Evolutionary conservation across 208 protist genomes (phyloP).

Genomic region (Borovskyia barvae): DNA sequence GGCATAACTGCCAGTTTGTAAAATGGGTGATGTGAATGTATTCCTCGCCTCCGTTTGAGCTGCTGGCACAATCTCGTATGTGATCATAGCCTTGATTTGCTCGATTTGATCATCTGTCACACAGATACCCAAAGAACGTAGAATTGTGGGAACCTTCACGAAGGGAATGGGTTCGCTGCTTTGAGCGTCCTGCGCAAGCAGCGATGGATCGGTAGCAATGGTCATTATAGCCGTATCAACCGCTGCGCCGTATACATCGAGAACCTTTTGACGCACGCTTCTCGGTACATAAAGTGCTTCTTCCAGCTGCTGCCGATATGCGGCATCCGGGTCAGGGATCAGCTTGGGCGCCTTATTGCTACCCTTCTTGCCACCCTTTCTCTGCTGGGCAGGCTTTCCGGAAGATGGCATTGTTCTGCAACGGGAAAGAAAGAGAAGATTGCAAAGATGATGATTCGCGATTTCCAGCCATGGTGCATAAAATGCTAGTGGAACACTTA

Average conservation of each 20-base stretch:
- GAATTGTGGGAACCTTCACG: conserved; percentile 39
- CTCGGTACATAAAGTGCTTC: conserved; percentile 49
- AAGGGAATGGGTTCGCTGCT: conserved; percentile 12
- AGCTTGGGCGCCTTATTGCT: conserved; percentile 27
- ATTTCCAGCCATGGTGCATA: neutral
- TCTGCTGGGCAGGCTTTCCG: conserved; percentile 10
- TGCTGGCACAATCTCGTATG: neutral
- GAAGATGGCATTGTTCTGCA: conserved; percentile 13
- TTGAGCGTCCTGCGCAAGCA: neutral
- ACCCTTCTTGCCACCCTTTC: conserved; percentile 30
- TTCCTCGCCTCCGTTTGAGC: neutral
- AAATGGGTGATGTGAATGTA: neutral
- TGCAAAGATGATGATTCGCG: neutral
- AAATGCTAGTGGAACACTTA: no score
- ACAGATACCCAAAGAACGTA: conserved; percentile 45
- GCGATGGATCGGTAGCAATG: neutral
- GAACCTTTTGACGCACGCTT: conserved; percentile 3
- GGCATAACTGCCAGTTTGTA: neutral
- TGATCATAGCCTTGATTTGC: conserved; percentile 23
- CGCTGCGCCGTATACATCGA: neutral
- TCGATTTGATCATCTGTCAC: conserved; percentile 44
- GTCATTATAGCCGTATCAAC: conserved; percentile 21
- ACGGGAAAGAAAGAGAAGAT: conserved; percentile 4
- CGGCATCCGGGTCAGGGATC: conserved; percentile 40
- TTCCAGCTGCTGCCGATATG: conserved; percentile 38